Conservation (phyloP, 2,329 filamentous ascomycete species). For the Cadophora sp. region DNA sequence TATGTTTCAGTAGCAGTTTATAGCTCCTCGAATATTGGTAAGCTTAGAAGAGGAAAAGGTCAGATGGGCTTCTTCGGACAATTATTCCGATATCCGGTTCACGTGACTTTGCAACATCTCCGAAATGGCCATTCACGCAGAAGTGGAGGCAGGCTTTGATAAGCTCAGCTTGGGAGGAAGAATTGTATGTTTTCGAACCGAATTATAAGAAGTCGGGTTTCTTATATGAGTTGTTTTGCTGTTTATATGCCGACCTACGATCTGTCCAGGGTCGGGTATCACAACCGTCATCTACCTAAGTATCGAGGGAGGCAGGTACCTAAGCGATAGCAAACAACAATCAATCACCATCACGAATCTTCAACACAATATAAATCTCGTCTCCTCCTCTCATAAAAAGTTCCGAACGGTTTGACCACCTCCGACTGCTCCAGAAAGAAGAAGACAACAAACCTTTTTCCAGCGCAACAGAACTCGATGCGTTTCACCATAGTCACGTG, state of each 20-base stretch:
- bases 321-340: neutral
- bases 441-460: neutral
- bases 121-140: neutral
- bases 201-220: too few relatives aligned
- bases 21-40: neutral
- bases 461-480: neutral
- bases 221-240: too few relatives aligned
- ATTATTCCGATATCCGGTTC: neutral
- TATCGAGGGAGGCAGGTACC: too few relatives aligned
- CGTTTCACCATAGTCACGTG: constrained; percentile 9
- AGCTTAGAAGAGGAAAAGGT: constrained; percentile 14
- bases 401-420: neutral
- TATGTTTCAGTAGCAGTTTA: neutral
- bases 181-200: neutral
- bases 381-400: neutral
- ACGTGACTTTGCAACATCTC: neutral
- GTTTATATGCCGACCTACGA: too few relatives aligned
- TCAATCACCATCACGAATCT: too few relatives aligned
- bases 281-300: too few relatives aligned
- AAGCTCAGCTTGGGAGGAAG: neutral
- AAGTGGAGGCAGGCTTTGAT: neutral
- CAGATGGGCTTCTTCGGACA: constrained; percentile 6
- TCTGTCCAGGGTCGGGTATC: too few relatives aligned
- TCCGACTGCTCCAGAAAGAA: neutral
- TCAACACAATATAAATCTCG: too few relatives aligned